Evolutionary conservation across 1,139 yeast genomes (phyloP).

Genomic region (Yamadazyma jaroonii): DNA sequence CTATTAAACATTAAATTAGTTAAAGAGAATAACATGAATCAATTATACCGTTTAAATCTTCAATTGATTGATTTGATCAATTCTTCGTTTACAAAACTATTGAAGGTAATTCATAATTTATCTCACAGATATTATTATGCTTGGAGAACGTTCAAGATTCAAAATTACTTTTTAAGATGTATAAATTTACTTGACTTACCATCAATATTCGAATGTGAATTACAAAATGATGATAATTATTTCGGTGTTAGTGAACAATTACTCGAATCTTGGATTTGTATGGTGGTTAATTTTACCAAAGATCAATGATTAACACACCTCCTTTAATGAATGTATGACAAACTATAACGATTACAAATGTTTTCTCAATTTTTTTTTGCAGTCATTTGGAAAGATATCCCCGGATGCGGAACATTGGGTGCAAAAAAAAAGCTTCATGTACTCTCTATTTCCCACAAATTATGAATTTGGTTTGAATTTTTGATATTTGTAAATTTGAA

Average conservation of each 20-base stretch:
- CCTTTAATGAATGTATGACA: too few relatives aligned
- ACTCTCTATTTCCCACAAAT: too few relatives aligned
- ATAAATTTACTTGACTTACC: constrained; percentile 2
- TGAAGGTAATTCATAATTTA: constrained; percentile 19
- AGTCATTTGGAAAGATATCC: too few relatives aligned
- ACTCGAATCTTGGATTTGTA: constrained; percentile 1
- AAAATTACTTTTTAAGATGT: constrained; percentile 19
- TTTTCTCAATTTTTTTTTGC: too few relatives aligned
- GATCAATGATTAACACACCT: too few relatives aligned
- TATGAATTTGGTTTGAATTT: too few relatives aligned
- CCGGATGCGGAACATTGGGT: too few relatives aligned
- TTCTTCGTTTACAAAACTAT: not conserved
- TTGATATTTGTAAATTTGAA: too few relatives aligned
- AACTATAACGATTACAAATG: too few relatives aligned
- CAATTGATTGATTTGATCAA: not conserved
- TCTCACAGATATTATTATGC: constrained; percentile 43
- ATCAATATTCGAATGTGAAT: not conserved
- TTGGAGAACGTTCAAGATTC: constrained; percentile 40
- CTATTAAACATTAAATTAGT: not conserved
- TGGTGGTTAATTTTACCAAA: not conserved
- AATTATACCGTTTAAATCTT: not conserved
- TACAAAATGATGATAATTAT: constrained; percentile 1
- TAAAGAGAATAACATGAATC: not conserved
- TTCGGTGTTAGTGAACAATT: constrained; percentile 9
- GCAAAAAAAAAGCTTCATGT: too few relatives aligned